These are phyloP conservation scores for Vanrija humicola DNA, from an alignment of 1,284 basidiomycete genomes.

Conservation along the genomic window DNA sequence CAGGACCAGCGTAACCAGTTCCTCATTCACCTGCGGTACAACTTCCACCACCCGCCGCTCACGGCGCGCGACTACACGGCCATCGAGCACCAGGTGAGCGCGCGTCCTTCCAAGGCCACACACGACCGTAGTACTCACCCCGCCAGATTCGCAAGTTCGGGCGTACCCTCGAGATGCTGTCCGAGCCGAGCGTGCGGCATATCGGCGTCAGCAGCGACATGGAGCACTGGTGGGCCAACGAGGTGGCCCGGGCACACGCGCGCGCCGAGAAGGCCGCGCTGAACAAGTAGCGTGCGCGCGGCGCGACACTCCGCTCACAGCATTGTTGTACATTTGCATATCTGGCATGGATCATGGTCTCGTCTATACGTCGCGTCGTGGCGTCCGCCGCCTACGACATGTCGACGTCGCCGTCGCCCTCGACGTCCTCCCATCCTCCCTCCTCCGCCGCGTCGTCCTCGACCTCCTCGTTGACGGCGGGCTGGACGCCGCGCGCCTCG, in stretches of 20 bases:
- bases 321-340: conserved; percentile 8
- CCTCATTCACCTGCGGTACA: conserved; percentile 44
- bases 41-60: conserved; percentile 45
- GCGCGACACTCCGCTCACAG: not conserved
- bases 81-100: conserved; percentile 48
- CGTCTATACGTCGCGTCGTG: not conserved
- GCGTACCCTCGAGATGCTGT: conserved; percentile 45
- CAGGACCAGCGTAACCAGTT: conserved; percentile 28
- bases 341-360: not conserved
- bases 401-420: conserved; percentile 55
- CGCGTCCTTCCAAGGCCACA: not conserved
- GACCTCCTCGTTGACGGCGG: conserved; percentile 57
- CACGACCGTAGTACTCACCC: not conserved
- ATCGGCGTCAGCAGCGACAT: conserved; percentile 41
- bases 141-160: conserved; percentile 43
- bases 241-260: conserved; percentile 21
- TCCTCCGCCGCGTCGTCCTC: conserved; percentile 37
- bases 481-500: conserved; percentile 64
- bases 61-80: conserved; percentile 45
- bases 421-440: conserved; percentile 52
- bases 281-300: conserved; percentile 1
- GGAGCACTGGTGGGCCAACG: conserved; percentile 46
- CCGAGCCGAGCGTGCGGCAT: conserved; percentile 34
- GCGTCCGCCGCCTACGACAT: conserved; percentile 58
- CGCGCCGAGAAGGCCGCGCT: conserved; percentile 8